phyloP scores from a whole-genome alignment of 2,329 filamentous ascomycete genomes.

The Graphiopsis chlorocephala region DNA sequence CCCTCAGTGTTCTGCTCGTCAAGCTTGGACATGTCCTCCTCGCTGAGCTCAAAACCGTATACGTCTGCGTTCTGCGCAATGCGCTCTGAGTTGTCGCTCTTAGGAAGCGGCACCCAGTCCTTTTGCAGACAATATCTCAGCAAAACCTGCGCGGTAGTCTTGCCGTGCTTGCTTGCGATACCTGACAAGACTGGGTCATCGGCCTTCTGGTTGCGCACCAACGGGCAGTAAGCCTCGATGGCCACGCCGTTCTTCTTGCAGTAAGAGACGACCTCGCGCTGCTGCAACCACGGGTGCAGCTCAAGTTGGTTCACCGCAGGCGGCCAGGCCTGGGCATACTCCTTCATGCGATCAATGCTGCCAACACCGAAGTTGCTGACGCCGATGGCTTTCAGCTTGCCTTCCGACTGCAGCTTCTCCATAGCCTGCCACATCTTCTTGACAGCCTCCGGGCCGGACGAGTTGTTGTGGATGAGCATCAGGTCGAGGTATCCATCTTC shows the following conservation, averaged over 20 bases:
- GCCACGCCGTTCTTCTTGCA: constrained; percentile 58
- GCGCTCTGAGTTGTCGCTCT: constrained; percentile 66
- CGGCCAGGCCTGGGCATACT: constrained; percentile 63
- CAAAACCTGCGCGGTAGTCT: constrained; percentile 72
- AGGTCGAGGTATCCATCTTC: constrained; percentile 65
- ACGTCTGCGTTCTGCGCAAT: constrained; percentile 66
- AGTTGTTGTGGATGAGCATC: constrained; percentile 67
- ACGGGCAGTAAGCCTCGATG: constrained; percentile 63
- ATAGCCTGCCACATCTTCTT: constrained; percentile 65
- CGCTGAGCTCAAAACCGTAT: constrained; percentile 57
- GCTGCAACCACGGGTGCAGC: constrained; percentile 72
- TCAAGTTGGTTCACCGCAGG: constrained; percentile 74
- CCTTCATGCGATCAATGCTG: constrained; percentile 67
- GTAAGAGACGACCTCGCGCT: constrained; percentile 57
- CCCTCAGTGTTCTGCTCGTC: constrained; percentile 47
- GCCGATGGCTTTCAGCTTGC: constrained; percentile 63
- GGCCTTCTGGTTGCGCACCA: constrained; percentile 69
- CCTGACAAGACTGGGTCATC: constrained; percentile 64
- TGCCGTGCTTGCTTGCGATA: constrained; percentile 69
- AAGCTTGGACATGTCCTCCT: constrained; percentile 56
- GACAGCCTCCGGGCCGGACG: constrained; percentile 52
- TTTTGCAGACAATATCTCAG: constrained; percentile 81
- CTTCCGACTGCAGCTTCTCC: constrained; percentile 59
- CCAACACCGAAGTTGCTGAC: constrained; percentile 69
- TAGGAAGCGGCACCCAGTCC: constrained; percentile 66